Conservation (phyloP, 495 filamentous ascomycete species). For the Tirmania nivea region DNA sequence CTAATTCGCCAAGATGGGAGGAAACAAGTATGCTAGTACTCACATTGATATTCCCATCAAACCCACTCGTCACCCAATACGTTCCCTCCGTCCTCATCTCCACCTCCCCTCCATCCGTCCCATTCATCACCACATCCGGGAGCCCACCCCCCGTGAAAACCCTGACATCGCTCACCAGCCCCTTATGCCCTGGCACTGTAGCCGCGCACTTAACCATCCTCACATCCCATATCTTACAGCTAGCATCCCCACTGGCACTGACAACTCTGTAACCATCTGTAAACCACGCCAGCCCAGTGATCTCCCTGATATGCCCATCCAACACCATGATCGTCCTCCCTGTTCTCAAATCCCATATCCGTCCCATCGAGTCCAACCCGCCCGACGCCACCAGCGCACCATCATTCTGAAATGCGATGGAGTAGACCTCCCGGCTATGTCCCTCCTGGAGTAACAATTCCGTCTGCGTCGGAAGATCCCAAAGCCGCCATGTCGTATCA, state of each 20-base stretch:
- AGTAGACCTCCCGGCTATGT: slow-evolving; percentile 77
- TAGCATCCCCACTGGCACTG: slow-evolving; percentile 79
- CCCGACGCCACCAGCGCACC: slow-evolving; percentile 77
- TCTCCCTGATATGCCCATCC: slow-evolving; percentile 64
- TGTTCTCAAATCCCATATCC: slow-evolving; percentile 91
- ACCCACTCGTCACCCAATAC: slow-evolving; percentile 74
- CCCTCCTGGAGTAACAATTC: slow-evolving; percentile 86
- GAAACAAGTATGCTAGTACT: background rate
- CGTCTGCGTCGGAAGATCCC: slow-evolving; percentile 70
- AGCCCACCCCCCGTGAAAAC: slow-evolving; percentile 74
- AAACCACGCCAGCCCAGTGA: slow-evolving; percentile 82
- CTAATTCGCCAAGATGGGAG: no score
- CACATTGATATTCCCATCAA: slow-evolving; percentile 77
- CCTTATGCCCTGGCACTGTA: slow-evolving; percentile 75
- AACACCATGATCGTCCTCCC: slow-evolving; percentile 91
- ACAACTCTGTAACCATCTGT: slow-evolving; percentile 73
- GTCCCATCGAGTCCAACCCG: slow-evolving; percentile 78
- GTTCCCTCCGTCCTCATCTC: slow-evolving; percentile 49
- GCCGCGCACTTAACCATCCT: slow-evolving; percentile 64
- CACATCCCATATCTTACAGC: slow-evolving; percentile 95
- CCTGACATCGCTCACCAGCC: slow-evolving; percentile 73
- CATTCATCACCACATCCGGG: slow-evolving; percentile 29
- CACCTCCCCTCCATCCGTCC: slow-evolving; percentile 5
- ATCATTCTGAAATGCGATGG: slow-evolving; percentile 71
- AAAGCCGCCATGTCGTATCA: slow-evolving; percentile 92